Conservation (phyloP, 768 basidiomycete genomes). For the Panaeolus cyanescens region DNA sequence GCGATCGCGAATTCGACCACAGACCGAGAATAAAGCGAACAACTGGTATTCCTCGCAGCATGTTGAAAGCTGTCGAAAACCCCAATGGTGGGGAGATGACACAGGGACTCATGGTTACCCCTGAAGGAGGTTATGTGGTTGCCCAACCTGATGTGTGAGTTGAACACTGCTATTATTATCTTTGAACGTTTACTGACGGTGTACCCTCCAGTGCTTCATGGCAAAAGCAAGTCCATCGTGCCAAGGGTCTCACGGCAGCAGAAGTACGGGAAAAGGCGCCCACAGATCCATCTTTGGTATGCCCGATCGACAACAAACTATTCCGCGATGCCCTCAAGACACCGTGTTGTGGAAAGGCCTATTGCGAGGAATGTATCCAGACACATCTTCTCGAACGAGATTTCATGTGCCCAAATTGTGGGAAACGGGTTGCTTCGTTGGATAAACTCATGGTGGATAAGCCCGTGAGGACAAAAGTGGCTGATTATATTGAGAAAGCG, state of each 20-base stretch:
- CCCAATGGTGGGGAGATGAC: slow-evolving; percentile 69
- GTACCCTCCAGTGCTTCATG: slow-evolving; percentile 76
- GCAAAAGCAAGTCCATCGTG: slow-evolving; percentile 86
- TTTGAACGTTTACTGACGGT: background rate
- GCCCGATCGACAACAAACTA: slow-evolving; percentile 91
- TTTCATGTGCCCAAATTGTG: slow-evolving; percentile 91
- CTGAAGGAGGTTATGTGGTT: slow-evolving; percentile 97
- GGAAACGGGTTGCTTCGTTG: slow-evolving; percentile 83
- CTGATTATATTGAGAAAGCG: slow-evolving; percentile 79
- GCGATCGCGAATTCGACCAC: slow-evolving; percentile 92
- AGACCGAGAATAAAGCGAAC: slow-evolving; percentile 95
- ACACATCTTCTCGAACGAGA: slow-evolving; percentile 93
- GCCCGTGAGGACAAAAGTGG: slow-evolving; percentile 73
- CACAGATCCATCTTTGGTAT: slow-evolving; percentile 76
- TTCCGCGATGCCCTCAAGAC: slow-evolving; percentile 94
- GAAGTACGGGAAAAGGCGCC: slow-evolving; percentile 89
- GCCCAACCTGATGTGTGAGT: slow-evolving; percentile 95
- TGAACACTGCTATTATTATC: background rate
- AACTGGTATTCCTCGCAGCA: slow-evolving; percentile 97
- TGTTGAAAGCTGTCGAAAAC: slow-evolving; percentile 94
- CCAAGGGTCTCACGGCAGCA: slow-evolving; percentile 80
- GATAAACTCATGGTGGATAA: slow-evolving; percentile 86
- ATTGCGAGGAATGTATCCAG: slow-evolving; percentile 98
- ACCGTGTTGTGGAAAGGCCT: slow-evolving; percentile 88
- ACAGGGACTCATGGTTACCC: slow-evolving; percentile 96